A percentile compares a stretch with the other conserved stretches of the same genome.
These are phyloP conservation scores for Azolla pinnata DNA, from an alignment of 75 land plant genomes.

Conservation along the genomic window DNA sequence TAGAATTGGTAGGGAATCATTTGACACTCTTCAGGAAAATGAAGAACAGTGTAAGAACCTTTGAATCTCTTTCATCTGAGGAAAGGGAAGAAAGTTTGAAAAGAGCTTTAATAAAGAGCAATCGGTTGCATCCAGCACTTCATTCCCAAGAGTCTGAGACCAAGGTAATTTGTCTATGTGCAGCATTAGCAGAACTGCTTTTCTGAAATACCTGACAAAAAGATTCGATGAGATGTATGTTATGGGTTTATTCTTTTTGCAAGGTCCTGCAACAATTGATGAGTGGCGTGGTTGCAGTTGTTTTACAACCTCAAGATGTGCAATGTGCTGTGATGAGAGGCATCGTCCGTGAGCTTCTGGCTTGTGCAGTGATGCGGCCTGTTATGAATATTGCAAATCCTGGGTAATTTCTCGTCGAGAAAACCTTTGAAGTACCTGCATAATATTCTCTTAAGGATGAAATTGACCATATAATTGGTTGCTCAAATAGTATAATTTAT, in stretches of 20 bases:
- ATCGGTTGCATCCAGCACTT: conserved; percentile 86
- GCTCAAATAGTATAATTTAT: too few species aligned
- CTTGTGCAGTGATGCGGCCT: conserved; percentile 89
- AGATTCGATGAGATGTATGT: too few species aligned
- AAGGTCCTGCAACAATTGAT: conserved; percentile 81
- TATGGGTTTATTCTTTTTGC: too few species aligned
- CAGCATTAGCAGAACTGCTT: background rate
- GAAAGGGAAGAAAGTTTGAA: conserved; percentile 54
- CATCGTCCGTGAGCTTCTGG: conserved; percentile 75
- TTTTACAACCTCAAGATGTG: conserved; percentile 61
- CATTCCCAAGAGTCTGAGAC: conserved; percentile 74
- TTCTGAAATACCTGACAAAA: background rate
- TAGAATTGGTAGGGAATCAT: conserved; percentile 54
- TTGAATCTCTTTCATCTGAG: conserved; percentile 40
- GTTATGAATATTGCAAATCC: conserved; percentile 78
- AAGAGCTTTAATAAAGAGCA: conserved; percentile 35
- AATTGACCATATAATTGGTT: too few species aligned
- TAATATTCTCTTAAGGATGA: too few species aligned
- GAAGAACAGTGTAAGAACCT: conserved; percentile 37
- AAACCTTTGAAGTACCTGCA: background rate
- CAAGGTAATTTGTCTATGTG: conserved; percentile 39
- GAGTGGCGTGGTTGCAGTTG: conserved; percentile 66
- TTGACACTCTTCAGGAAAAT: conserved; percentile 58
- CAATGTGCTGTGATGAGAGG: conserved; percentile 60
- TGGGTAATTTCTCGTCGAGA: conserved; percentile 30